Evolutionary conservation across 768 basidiomycete genomes (phyloP).

Genomic region (Arthromyces matolae): DNA sequence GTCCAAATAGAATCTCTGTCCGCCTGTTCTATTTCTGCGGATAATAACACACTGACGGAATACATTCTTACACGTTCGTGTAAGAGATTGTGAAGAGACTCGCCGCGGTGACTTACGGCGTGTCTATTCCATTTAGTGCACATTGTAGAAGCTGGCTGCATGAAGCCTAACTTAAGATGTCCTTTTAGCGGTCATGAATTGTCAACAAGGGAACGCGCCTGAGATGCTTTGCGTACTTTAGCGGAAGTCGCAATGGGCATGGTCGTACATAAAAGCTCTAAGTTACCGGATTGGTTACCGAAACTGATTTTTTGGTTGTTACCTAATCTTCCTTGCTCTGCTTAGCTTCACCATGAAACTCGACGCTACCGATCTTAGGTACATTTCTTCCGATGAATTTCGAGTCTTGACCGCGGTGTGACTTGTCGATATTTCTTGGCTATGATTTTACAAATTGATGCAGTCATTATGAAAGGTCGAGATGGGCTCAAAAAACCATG

Average conservation of each 20-base stretch:
- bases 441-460: conserved; percentile 3
- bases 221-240: conserved; percentile 16
- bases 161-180: conserved; percentile 17
- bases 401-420: conserved; percentile 90
- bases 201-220: conserved; percentile 4
- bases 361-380: conserved; percentile 91
- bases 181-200: no score
- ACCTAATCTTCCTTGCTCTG: not conserved
- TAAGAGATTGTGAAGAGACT: not conserved
- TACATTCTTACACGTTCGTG: conserved; percentile 11
- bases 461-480: conserved; percentile 83
- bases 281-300: no score
- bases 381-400: conserved; percentile 90
- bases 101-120: conserved; percentile 9
- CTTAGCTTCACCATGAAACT: conserved; percentile 65
- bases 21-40: conserved; percentile 30
- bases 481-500: conserved; percentile 97
- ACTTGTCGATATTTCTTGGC: not conserved
- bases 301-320: not conserved
- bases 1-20: conserved; percentile 48
- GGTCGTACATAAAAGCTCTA: no score
- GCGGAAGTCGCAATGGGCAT: conserved; percentile 5
- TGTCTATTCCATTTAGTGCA: conserved; percentile 1
- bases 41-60: conserved; percentile 12
- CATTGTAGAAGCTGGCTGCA: conserved; percentile 10